Base-by-base conservation (phyloP, 352 stramenopile species). In the Aphanomyces astaci region DNA sequence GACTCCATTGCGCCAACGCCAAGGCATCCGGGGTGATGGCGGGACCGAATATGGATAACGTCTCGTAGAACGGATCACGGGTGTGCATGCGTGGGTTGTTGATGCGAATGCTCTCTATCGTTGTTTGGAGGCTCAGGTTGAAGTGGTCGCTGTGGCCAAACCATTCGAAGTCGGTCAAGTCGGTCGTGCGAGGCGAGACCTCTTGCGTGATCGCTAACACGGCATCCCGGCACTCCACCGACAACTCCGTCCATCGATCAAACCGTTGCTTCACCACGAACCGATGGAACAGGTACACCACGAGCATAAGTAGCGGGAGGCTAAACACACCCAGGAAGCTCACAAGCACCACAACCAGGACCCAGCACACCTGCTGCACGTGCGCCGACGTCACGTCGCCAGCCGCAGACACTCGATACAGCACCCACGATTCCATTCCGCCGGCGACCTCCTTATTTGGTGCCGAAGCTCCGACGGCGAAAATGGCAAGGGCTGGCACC, bases 121-220 rank as follows among this genome's bases (percentile, higher is more conserved):
- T 68, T n/a, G 62, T 33, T 13, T 68, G 62, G n/a, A 68, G 48
- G 30, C 40, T 68, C 43, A 52, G 13, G 4, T 22, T 68, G 27
- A 68, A 68, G n/a, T 68, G 28, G 28, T 68, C 62, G 51, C 40
- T 59, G 25, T 68, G 62, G n/a, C 62, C 62, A 60, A 68, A 68
- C 62, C 62, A 68, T 28, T 68, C 62, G 51, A 68, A 19, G 51
- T 68, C 62, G 48, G 22, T 68, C 9, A 68, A 46, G 17, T 68
- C 62, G n/a, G 62, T 15, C 22, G 39, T 51, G 28, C 62, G 62
- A 22, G 62, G 62, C 19, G 62, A 59, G 22, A 68, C 31, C n/a
- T 31, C 22, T 22, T 36, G 28, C 7, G 51, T 68, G 51, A 68
- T 68, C 19, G 46, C 43, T 31, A 68, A n/a, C 22, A 68, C 33